phyloP scores from a whole-genome alignment of 768 basidiomycete species.

The Gloeophyllum trabeum region DNA sequence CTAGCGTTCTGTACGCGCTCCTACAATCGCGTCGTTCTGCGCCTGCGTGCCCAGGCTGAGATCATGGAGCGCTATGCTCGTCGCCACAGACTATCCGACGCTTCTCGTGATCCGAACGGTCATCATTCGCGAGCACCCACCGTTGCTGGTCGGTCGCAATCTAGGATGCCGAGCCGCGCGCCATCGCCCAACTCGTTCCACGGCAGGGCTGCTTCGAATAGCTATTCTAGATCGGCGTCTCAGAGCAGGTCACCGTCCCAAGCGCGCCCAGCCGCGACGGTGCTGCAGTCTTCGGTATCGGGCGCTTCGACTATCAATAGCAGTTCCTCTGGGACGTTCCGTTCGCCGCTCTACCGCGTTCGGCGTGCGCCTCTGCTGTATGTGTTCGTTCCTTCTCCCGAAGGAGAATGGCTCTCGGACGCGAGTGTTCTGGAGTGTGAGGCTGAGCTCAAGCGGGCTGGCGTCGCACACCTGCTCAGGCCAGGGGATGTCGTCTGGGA shows the following conservation, averaged over 20 bases:
- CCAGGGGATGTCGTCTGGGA: conserved; percentile 85
- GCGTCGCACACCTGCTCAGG: conserved; percentile 48
- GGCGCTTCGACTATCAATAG: conserved; percentile 5
- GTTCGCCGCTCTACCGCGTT: conserved; percentile 58
- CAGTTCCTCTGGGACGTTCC: conserved; percentile 25
- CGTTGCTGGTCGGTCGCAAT: conserved; percentile 14
- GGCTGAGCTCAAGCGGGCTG: conserved; percentile 62
- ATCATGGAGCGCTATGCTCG: conserved; percentile 25
- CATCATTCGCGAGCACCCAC: conserved; percentile 1
- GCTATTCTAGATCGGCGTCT: conserved; percentile 27
- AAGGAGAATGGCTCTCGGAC: conserved; percentile 82
- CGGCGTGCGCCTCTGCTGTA: conserved; percentile 68
- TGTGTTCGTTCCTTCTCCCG: conserved; percentile 79
- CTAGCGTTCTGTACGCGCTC: conserved; percentile 57
- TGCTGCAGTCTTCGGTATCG: conserved; percentile 5
- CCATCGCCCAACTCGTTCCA: conserved; percentile 44
- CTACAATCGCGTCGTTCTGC: conserved; percentile 71
- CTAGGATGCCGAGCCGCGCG: conserved; percentile 46
- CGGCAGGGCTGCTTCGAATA: conserved; percentile 15
- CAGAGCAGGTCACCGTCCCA: conserved; percentile 6
- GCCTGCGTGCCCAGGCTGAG: conserved; percentile 73
- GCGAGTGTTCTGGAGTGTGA: conserved; percentile 75
- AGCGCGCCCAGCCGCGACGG: conserved; percentile 1
- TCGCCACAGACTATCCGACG: conserved; percentile 6
- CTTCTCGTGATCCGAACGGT: conserved; percentile 5